Percentiles rank a stretch among this genome's conserved stretches.
These are phyloP conservation scores for Scedosporium boydii DNA, from an alignment of 2,329 filamentous ascomycete genomes.

Conservation along the genomic window DNA sequence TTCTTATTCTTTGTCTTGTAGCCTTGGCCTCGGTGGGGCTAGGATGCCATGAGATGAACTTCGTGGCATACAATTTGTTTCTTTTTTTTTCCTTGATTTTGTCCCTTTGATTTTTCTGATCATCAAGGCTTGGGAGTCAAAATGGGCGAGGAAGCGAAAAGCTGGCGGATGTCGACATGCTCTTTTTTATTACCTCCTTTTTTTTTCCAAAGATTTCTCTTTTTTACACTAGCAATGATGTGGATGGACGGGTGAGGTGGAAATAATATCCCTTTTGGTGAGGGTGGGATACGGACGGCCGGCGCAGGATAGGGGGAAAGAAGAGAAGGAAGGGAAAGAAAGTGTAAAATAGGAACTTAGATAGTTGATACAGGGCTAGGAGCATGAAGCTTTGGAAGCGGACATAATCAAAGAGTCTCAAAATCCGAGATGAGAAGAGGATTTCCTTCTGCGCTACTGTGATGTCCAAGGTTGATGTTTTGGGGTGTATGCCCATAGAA, in stretches of 20 bases:
- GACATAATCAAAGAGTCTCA: not conserved
- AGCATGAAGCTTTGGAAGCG: not conserved
- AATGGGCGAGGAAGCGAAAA: not conserved
- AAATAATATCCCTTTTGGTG: constrained; percentile 8
- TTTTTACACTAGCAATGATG: not conserved
- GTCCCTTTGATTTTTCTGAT: constrained; percentile 1
- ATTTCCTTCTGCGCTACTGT: no score
- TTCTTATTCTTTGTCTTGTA: not conserved
- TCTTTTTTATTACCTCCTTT: constrained; percentile 5
- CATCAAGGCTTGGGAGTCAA: not conserved
- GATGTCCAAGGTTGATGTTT: no score
- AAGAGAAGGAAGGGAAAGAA: not conserved
- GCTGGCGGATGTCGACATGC: not conserved
- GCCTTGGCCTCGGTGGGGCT: not conserved
- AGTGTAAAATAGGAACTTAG: not conserved
- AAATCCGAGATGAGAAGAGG: not conserved
- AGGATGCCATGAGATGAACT: not conserved
- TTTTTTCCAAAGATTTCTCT: not conserved
- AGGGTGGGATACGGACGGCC: not conserved
- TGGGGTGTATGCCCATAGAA: no score
- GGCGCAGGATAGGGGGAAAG: not conserved
- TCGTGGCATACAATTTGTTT: not conserved
- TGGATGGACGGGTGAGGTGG: constrained; percentile 7
- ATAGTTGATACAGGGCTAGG: not conserved
- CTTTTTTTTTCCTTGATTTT: not conserved